phyloP scores from a whole-genome alignment of 345 rosid species.

The Populus pruinosa region DNA sequence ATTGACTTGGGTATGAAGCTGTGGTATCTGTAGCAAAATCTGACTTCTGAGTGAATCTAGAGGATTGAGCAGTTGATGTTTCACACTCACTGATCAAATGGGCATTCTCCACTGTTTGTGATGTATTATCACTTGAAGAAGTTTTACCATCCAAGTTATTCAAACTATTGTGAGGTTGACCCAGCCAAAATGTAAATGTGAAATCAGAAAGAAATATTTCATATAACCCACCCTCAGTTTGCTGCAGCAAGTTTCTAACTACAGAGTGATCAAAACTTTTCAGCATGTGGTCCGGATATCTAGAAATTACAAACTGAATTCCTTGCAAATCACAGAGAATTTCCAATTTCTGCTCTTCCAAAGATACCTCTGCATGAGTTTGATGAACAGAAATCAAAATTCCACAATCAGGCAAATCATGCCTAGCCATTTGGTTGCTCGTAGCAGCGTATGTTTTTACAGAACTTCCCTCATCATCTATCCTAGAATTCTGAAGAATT shows the following conservation, averaged over 20 bases:
- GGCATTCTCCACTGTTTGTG: constrained; percentile 25
- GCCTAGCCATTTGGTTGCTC: constrained; percentile 23
- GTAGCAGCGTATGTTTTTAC: constrained; percentile 34
- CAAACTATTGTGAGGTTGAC: constrained; percentile 31
- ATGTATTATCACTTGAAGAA: constrained; percentile 11
- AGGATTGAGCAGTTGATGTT: constrained; percentile 34
- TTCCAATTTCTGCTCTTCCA: constrained; percentile 50
- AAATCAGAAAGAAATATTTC: constrained; percentile 62
- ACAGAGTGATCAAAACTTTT: constrained; percentile 41
- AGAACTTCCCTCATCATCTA: constrained; percentile 24
- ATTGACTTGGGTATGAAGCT: constrained; percentile 29
- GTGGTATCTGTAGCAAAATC: constrained; percentile 37
- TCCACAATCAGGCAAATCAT: constrained; percentile 41
- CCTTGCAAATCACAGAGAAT: constrained; percentile 39
- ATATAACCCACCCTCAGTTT: constrained; percentile 50
- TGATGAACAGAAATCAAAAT: constrained; percentile 55
- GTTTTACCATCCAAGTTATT: constrained; percentile 32
- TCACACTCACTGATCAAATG: constrained; percentile 32
- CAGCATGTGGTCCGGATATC: constrained; percentile 40
- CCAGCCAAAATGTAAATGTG: constrained; percentile 42
- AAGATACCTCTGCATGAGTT: constrained; percentile 40
- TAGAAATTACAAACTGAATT: constrained; percentile 49
- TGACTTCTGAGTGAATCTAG: constrained; percentile 33
- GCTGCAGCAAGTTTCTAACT: constrained; percentile 33
- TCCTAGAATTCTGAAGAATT: constrained; percentile 52